Evolutionary conservation across 768 basidiomycete species (phyloP), one percentile per base, ranked within the genome.

Genomic region (Daedaleopsis sinensis): DNA sequence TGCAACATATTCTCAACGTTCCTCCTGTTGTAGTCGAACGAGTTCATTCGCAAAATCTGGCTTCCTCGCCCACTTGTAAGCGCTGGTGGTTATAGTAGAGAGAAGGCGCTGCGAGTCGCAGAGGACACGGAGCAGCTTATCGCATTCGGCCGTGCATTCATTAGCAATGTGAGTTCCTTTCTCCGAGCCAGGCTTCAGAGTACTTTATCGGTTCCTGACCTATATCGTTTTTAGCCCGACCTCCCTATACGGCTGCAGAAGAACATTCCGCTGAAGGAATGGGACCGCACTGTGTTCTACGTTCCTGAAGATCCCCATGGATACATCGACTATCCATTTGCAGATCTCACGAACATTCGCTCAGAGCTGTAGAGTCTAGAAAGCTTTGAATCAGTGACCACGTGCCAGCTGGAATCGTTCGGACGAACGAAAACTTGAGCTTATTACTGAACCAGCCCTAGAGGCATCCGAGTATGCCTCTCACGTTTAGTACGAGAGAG

Each of bases 71-170:
- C 63, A 18, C 55, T 57, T 24, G 46, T 60, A 32, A 56, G 50
- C 16, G 65, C 67, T 16, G 70, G 68, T 2, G 67, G 68, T 1
- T 68, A 67, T 52, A 60, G 58, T 0, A 59, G 66, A 21, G 64
- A 64, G 54, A 49, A 24, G 2, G 72, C 68, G 7, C 23, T 62
- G 8, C 35, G 57, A 19, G 52, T 23, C 16, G 68, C 66, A 6
- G 66, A 68, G 21, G 55, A 61, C 47, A 64, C 55, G 2, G 64
- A 57, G 13, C 51, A 65, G 19, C 54, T 70, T 6, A 56, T 71
- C 15, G 71, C 63, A 3, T 71, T 73, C 42, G 72, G 71, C 1
- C 61, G 71, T 11, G 54, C 53, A 39, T 73, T 67, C 61, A 63
- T 73, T 35, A 58, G 68, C 21, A 71, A 71, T 54, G 79, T 79